Percentiles rank a stretch among this genome's conserved stretches.
Conservation (phyloP, 2,329 filamentous ascomycete species). For the Fusarium armeniacum region DNA sequence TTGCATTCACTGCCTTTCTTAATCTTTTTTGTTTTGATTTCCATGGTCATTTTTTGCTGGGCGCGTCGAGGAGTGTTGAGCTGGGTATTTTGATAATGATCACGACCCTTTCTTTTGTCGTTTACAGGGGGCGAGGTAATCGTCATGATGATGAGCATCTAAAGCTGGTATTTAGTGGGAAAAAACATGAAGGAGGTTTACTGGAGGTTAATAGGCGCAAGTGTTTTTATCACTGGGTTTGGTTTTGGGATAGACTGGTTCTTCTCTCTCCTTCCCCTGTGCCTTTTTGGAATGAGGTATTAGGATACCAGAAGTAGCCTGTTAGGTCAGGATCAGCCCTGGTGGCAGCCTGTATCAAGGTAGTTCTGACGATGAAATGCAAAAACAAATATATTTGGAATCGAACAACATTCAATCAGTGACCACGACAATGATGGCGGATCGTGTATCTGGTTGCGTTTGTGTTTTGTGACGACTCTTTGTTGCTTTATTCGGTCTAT, state of each 20-base stretch:
- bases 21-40: conserved; percentile 2
- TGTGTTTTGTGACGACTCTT: not conserved
- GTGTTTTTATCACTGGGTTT: conserved; percentile 13
- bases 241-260: conserved; percentile 38
- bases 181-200: conserved; percentile 26
- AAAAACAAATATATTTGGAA: not conserved
- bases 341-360: conserved; percentile 9
- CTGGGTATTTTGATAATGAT: conserved; percentile 34
- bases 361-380: conserved; percentile 5
- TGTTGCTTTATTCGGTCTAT: not conserved
- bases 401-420: not conserved
- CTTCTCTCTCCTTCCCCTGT: conserved; percentile 30
- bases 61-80: conserved; percentile 39
- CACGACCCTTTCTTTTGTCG: conserved; percentile 38
- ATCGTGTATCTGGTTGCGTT: not conserved
- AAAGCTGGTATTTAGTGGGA: conserved; percentile 34
- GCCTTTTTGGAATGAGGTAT: conserved; percentile 27
- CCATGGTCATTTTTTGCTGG: conserved; percentile 13
- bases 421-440: not conserved
- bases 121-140: conserved; percentile 23
- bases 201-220: conserved; percentile 31
- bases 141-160: conserved; percentile 41
- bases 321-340: conserved; percentile 16
- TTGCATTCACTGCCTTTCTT: not conserved
- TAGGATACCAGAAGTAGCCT: conserved; percentile 9